These are phyloP conservation scores for Pseudonectria buxi DNA, from an alignment of 2,329 filamentous ascomycete species.

Conservation along the genomic window DNA sequence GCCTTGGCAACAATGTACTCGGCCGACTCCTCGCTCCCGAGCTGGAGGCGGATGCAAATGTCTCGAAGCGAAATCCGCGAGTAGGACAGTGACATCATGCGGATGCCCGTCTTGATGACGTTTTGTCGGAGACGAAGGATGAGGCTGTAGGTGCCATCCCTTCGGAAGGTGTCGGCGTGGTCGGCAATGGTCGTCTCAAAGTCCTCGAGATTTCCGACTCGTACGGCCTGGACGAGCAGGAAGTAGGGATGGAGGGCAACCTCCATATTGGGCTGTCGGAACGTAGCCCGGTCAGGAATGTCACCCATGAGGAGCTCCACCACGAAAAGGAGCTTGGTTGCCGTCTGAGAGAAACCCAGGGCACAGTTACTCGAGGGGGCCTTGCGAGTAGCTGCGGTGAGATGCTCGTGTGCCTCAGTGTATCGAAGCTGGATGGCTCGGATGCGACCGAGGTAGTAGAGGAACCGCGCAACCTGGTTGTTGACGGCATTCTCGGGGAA, in stretches of 20 bases:
- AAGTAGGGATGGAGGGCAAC: slow-evolving; percentile 87
- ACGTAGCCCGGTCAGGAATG: slow-evolving; percentile 90
- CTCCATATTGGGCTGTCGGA: slow-evolving; percentile 84
- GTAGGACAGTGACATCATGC: slow-evolving; percentile 98
- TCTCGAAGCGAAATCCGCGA: slow-evolving; percentile 94
- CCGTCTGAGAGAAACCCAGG: slow-evolving; percentile 90
- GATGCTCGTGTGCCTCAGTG: slow-evolving; percentile 91
- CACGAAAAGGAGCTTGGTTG: slow-evolving; percentile 91
- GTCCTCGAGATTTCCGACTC: slow-evolving; percentile 90
- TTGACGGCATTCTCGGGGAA: slow-evolving; percentile 93
- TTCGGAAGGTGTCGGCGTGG: slow-evolving; percentile 78
- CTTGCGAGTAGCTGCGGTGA: slow-evolving; percentile 90
- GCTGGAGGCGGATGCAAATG: slow-evolving; percentile 89
- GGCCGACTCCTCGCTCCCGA: slow-evolving; percentile 93
- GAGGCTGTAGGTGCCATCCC: slow-evolving; percentile 90
- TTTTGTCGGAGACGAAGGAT: slow-evolving; percentile 94
- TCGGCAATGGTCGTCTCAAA: slow-evolving; percentile 82
- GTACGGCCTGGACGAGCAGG: slow-evolving; percentile 86
- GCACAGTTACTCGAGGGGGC: slow-evolving; percentile 85
- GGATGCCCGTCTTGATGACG: slow-evolving; percentile 98
- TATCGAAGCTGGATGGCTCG: slow-evolving; percentile 94
- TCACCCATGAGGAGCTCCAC: slow-evolving; percentile 98
- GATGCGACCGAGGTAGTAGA: slow-evolving; percentile 96
- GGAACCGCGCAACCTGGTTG: slow-evolving; percentile 94
- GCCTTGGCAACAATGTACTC: slow-evolving; percentile 99